Conservation (phyloP, 345 rosid genomes). For the Heritiera fomes region DNA sequence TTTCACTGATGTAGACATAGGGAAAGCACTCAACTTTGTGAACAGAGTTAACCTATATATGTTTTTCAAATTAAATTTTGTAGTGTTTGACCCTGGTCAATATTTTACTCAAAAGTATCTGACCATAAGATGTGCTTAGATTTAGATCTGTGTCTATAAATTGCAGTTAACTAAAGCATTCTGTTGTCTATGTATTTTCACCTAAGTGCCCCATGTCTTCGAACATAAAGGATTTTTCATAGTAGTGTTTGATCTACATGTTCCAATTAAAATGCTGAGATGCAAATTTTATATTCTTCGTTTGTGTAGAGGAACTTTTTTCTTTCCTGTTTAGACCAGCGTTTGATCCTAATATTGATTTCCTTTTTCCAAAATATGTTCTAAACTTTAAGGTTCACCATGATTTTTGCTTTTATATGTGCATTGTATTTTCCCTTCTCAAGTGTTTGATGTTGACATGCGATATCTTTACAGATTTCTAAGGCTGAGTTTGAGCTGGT, state of each 20-base stretch:
- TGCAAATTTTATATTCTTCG: not conserved
- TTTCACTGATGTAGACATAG: not conserved
- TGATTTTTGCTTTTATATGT: not conserved
- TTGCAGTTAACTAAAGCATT: constrained; percentile 2
- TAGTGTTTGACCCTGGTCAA: not conserved
- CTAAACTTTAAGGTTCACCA: constrained; percentile 15
- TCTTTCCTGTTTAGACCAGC: not conserved
- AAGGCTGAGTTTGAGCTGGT: constrained; percentile 78
- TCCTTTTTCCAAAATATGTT: not conserved
- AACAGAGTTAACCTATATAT: not conserved
- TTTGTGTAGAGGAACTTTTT: not conserved
- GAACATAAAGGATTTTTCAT: constrained; percentile 3
- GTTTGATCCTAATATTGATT: not conserved
- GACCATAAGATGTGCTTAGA: not conserved
- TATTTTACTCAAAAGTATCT: not conserved
- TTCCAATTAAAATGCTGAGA: constrained; percentile 6
- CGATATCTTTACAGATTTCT: constrained; percentile 55
- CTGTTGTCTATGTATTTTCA: constrained; percentile 5
- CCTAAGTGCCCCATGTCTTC: not conserved
- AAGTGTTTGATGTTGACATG: constrained; percentile 4
- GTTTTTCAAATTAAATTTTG: not conserved
- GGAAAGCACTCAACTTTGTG: not conserved
- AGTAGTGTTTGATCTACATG: not conserved
- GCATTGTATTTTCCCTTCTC: constrained; percentile 1
- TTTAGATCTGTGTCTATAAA: not conserved